Evolutionary conservation across 163 green algal genomes (phyloP).

Genomic region (Trebouxiophyceae sp.): DNA sequence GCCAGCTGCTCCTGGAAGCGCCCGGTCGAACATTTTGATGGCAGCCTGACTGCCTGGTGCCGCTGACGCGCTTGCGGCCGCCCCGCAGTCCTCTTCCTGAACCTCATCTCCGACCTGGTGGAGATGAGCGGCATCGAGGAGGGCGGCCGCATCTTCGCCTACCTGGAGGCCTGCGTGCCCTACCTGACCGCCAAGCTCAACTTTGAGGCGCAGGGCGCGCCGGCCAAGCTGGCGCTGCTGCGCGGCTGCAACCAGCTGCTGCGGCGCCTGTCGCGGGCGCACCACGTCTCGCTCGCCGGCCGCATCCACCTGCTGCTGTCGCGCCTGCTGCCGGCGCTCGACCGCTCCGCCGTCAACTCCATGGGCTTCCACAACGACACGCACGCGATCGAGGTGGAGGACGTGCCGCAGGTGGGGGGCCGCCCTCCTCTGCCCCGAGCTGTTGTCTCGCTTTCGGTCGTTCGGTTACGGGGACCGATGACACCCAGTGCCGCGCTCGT

Average conservation of each 20-base stretch:
- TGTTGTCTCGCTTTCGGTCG: no score
- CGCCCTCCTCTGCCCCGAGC: no score
- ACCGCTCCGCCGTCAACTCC: conserved; percentile 61
- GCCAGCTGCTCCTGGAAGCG: no score
- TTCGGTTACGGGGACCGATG: no score
- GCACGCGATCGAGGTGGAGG: conserved; percentile 40
- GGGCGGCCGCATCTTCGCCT: conserved; percentile 49
- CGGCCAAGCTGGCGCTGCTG: conserved; percentile 43
- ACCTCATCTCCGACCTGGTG: conserved; percentile 9
- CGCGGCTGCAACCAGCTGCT: conserved; percentile 69
- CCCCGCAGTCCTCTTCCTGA: neutral
- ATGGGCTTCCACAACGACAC: conserved; percentile 26
- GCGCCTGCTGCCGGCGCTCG: conserved; percentile 44
- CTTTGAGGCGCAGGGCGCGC: neutral
- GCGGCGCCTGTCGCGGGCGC: conserved; percentile 43
- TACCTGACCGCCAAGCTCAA: conserved; percentile 10
- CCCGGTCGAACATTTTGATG: no score
- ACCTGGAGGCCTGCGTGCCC: conserved; percentile 43
- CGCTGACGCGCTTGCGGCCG: no score
- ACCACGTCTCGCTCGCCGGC: conserved; percentile 37
- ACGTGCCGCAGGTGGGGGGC: conserved; percentile 39
- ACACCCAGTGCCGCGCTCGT: no score
- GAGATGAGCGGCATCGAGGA: conserved; percentile 43
- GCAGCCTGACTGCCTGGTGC: no score
- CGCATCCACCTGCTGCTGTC: conserved; percentile 61